These are phyloP conservation scores for Obelidium mucronatum DNA, from an alignment of 192 early-diverging fungal genomes.

Conservation along the genomic window DNA sequence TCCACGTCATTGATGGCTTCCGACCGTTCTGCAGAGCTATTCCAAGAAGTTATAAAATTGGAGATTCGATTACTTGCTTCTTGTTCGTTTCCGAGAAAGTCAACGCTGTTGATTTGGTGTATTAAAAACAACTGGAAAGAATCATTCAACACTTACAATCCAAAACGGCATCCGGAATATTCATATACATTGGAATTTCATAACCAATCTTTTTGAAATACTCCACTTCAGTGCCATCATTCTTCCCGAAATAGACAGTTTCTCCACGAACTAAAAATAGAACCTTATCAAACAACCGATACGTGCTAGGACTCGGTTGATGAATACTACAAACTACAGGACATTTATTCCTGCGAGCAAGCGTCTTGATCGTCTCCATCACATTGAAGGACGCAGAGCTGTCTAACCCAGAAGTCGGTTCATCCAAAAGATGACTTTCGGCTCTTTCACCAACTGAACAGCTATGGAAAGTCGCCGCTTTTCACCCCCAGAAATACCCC, in stretches of 20 bases:
- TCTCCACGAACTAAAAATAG: slow-evolving; percentile 72
- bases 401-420: slow-evolving; percentile 71
- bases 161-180: slow-evolving; percentile 54
- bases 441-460: slow-evolving; percentile 72
- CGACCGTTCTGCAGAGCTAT: background rate
- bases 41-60: background rate
- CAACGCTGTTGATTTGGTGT: background rate
- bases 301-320: slow-evolving; percentile 78
- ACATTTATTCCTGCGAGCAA: slow-evolving; percentile 55
- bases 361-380: slow-evolving; percentile 64
- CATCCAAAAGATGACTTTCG: slow-evolving; percentile 63
- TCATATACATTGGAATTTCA: slow-evolving; percentile 62
- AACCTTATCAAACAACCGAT: slow-evolving; percentile 76
- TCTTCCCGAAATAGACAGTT: slow-evolving; percentile 58
- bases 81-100: slow-evolving; percentile 10
- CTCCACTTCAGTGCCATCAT: background rate
- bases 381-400: slow-evolving; percentile 70
- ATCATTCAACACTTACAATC: slow-evolving; percentile 20
- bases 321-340: slow-evolving; percentile 82
- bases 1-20: background rate
- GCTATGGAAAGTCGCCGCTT: slow-evolving; percentile 84
- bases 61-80: background rate
- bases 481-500: slow-evolving; percentile 81
- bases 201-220: slow-evolving; percentile 43
- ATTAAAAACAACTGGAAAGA: background rate